A percentile compares a stretch with the other conserved stretches of the same genome.
Evolutionary conservation across 148 eudicot genomes (phyloP).

Genomic region (Cornus controversa): DNA sequence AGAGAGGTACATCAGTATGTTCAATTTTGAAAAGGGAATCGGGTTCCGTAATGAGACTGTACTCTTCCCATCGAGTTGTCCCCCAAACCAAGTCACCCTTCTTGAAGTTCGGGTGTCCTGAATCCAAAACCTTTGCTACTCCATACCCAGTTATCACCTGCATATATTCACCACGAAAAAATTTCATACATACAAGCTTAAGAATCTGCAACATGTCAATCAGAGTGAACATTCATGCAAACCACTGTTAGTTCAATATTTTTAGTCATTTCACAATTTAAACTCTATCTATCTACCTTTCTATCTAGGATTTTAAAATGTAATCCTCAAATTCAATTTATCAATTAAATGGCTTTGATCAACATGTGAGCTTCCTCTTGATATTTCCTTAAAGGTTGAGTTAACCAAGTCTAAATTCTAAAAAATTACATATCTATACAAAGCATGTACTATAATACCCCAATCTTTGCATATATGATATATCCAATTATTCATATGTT

Average conservation of each 20-base stretch:
- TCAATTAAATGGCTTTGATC: too few relatives aligned
- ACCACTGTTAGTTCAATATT: not conserved
- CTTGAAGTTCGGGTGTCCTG: conserved; percentile 47
- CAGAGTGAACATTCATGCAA: not conserved
- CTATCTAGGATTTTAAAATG: not conserved
- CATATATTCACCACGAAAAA: conserved; percentile 15
- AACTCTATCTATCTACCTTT: not conserved
- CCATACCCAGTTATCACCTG: conserved; percentile 55
- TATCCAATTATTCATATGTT: too few relatives aligned
- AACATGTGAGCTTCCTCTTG: not conserved
- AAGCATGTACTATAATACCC: too few relatives aligned
- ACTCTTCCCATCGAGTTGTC: conserved; percentile 62
- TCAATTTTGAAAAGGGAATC: conserved; percentile 34
- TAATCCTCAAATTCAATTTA: too few relatives aligned
- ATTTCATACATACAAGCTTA: not conserved
- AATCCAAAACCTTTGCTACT: conserved; percentile 62
- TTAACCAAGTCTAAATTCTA: not conserved
- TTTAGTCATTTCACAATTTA: not conserved
- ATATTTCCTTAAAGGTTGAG: not conserved
- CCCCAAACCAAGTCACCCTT: conserved; percentile 59
- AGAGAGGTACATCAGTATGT: conserved; percentile 42
- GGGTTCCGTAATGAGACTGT: conserved; percentile 35
- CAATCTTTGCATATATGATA: too few relatives aligned
- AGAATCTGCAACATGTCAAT: not conserved
- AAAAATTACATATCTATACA: too few relatives aligned